phyloP scores from a whole-genome alignment of 345 rosid genomes.

The Geranium rotundifolium region DNA sequence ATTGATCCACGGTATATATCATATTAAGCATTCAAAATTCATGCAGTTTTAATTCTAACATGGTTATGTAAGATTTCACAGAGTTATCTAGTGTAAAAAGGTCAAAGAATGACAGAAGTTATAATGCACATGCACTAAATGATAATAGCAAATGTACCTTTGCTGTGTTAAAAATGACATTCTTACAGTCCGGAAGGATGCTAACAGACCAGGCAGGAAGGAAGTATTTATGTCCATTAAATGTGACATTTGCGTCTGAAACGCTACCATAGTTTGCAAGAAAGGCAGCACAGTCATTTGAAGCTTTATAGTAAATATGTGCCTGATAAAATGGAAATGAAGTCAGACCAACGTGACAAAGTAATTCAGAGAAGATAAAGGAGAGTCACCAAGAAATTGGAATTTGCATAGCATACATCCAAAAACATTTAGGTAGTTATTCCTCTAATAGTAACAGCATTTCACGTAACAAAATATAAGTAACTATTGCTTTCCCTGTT shows the following conservation, averaged over 20 bases:
- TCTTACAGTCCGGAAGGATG: slow-evolving; percentile 58
- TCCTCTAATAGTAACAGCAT: too few relatives aligned
- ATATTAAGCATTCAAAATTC: too few relatives aligned
- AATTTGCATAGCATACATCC: too few relatives aligned
- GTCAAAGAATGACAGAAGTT: neutral
- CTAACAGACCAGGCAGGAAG: slow-evolving; percentile 74
- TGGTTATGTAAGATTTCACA: too few relatives aligned
- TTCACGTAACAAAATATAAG: neutral
- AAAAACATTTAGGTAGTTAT: too few relatives aligned
- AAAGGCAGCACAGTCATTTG: slow-evolving; percentile 48
- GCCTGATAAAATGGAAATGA: slow-evolving; percentile 22
- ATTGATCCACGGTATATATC: too few relatives aligned
- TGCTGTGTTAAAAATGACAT: slow-evolving; percentile 46
- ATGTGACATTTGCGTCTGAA: slow-evolving; percentile 34
- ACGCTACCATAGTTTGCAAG: slow-evolving; percentile 40
- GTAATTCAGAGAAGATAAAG: too few relatives aligned
- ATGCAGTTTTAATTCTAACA: too few relatives aligned
- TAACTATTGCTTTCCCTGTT: neutral
- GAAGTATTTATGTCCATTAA: slow-evolving; percentile 34
- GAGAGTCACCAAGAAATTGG: too few relatives aligned
- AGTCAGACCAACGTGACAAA: too few relatives aligned
- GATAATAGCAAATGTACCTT: slow-evolving; percentile 23
- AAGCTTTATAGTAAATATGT: slow-evolving; percentile 43
- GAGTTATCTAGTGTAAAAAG: neutral
- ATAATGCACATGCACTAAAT: neutral